Conservation (phyloP, 108 stramenopile species). For the Pseudonitzschia delicatissima region DNA sequence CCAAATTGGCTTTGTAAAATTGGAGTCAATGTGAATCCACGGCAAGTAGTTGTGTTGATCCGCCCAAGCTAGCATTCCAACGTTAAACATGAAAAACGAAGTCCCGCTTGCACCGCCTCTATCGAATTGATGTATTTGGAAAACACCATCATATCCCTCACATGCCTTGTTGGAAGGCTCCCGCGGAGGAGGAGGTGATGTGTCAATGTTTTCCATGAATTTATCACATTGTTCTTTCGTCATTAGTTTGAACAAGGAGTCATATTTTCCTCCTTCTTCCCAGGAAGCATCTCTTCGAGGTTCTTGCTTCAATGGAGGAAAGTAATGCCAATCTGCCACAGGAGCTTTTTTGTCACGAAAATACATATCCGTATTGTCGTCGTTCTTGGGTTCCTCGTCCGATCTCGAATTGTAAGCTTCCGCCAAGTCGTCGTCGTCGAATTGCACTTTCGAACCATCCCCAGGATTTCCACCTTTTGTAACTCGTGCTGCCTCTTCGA, state of each 20-base stretch:
- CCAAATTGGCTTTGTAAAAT: slow-evolving; percentile 19
- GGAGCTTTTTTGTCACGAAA: neutral
- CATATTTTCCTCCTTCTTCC: neutral
- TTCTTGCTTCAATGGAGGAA: neutral
- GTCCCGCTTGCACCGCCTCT: slow-evolving; percentile 35
- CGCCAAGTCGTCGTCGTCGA: no score
- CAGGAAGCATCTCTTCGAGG: neutral
- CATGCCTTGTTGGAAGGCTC: slow-evolving; percentile 18
- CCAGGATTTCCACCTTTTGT: no score
- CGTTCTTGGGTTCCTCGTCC: neutral
- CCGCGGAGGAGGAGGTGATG: slow-evolving; percentile 6
- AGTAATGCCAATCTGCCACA: slow-evolving; percentile 21
- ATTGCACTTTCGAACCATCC: no score
- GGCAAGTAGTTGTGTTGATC: slow-evolving; percentile 39
- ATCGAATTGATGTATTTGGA: slow-evolving; percentile 34
- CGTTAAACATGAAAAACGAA: slow-evolving; percentile 30
- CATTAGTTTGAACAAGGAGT: neutral
- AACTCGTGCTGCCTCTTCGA: no score
- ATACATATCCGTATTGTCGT: neutral
- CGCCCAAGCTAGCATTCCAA: slow-evolving; percentile 37
- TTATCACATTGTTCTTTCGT: neutral
- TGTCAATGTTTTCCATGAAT: slow-evolving; percentile 6
- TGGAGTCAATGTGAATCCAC: slow-evolving; percentile 37
- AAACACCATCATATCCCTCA: slow-evolving; percentile 26
- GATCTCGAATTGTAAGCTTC: no score